Conservation (phyloP, 495 filamentous ascomycete genomes). For the Cercophora samala region DNA sequence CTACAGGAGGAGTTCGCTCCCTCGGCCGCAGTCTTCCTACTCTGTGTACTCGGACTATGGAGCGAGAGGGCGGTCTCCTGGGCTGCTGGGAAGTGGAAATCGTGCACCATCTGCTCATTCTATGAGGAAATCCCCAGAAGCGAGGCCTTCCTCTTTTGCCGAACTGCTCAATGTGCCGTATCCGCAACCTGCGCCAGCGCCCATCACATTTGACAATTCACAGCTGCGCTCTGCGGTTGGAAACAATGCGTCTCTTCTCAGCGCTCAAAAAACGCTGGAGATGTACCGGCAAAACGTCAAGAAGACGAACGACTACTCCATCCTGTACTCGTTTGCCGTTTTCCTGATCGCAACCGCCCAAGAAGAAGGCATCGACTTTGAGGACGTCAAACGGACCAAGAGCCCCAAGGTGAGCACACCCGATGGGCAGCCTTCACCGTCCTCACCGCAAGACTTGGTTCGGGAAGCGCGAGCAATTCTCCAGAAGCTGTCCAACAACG, state of each 20-base stretch:
- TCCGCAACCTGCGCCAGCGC: slow-evolving; percentile 75
- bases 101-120: slow-evolving; percentile 62
- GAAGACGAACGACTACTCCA: slow-evolving; percentile 83
- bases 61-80: slow-evolving; percentile 57
- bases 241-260: slow-evolving; percentile 81
- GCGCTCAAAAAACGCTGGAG: slow-evolving; percentile 85
- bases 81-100: slow-evolving; percentile 44
- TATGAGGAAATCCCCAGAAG: slow-evolving; percentile 66
- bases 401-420: slow-evolving; percentile 44
- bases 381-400: slow-evolving; percentile 41
- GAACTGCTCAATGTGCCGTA: slow-evolving; percentile 88
- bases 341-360: slow-evolving; percentile 86
- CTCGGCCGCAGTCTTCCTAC: slow-evolving; percentile 68
- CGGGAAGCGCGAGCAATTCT: slow-evolving; percentile 88
- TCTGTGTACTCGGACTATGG: slow-evolving; percentile 66
- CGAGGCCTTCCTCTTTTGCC: slow-evolving; percentile 73
- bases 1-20: slow-evolving; percentile 52
- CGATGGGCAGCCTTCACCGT: slow-evolving; percentile 36
- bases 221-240: slow-evolving; percentile 75
- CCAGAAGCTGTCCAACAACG: slow-evolving; percentile 76
- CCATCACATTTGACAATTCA: slow-evolving; percentile 71
- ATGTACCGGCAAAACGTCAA: slow-evolving; percentile 97
- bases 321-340: slow-evolving; percentile 93
- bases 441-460: slow-evolving; percentile 63
- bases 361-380: slow-evolving; percentile 51